A percentile compares a stretch with the other conserved stretches of the same genome.
Conservation (phyloP, 345 rosid genomes). For the Rhodamnia rubescens region DNA sequence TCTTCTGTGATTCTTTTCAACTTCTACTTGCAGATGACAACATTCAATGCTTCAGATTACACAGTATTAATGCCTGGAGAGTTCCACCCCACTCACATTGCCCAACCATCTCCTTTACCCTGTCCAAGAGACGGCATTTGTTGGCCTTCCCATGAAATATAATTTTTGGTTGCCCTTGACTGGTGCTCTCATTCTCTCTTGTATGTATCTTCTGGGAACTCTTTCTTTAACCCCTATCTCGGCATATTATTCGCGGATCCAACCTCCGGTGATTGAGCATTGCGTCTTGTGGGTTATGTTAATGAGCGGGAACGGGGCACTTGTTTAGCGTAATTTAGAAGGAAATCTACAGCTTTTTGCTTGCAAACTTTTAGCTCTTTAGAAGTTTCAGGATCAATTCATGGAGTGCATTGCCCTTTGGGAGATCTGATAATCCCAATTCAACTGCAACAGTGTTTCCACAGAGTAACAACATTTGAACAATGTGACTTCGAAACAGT, state of each 20-base stretch:
- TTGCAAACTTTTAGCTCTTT: neutral
- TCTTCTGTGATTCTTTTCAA: neutral
- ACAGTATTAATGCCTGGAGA: slow-evolving; percentile 91
- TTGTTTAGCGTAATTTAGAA: neutral
- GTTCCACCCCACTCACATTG: slow-evolving; percentile 62
- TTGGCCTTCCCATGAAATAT: slow-evolving; percentile 44
- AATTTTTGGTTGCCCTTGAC: neutral
- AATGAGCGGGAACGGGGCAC: neutral
- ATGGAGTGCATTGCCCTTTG: neutral
- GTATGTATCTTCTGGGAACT: neutral
- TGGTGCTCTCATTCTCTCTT: neutral
- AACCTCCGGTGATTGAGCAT: neutral
- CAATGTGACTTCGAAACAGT: neutral
- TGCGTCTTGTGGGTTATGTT: neutral
- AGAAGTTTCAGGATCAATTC: neutral
- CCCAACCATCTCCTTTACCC: slow-evolving; percentile 89
- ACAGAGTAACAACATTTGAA: neutral
- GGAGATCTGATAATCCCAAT: neutral
- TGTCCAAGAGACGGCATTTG: slow-evolving; percentile 55
- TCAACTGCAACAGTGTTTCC: neutral
- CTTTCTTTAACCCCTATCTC: neutral
- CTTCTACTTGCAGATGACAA: slow-evolving; percentile 20
- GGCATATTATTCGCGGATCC: neutral
- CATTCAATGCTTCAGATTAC: slow-evolving; percentile 39
- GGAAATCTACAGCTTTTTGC: neutral